A percentile compares a stretch with the other conserved stretches of the same genome.
Conservation (phyloP, 805 yeast genomes). For the Teunomyces cretensis region DNA sequence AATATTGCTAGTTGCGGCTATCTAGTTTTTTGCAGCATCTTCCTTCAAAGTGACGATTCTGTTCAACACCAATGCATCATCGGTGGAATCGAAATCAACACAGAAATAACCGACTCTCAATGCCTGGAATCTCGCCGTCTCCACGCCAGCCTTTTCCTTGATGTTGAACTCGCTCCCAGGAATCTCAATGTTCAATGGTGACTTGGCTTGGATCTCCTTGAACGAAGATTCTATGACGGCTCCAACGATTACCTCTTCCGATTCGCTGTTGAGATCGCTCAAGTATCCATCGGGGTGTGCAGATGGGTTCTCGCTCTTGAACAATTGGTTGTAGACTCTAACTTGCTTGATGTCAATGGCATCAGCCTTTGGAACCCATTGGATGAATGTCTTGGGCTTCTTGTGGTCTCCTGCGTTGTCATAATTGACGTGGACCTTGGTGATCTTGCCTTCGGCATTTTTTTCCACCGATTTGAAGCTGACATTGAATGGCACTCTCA, state of each 20-base stretch:
- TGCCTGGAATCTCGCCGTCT: slow-evolving; percentile 96
- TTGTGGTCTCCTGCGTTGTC: slow-evolving; percentile 58
- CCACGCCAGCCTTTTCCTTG: slow-evolving; percentile 62
- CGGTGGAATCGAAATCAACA: slow-evolving; percentile 73
- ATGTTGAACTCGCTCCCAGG: slow-evolving; percentile 66
- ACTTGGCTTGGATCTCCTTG: slow-evolving; percentile 58
- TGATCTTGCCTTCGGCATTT: slow-evolving; percentile 62
- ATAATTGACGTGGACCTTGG: slow-evolving; percentile 74
- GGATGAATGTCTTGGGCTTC: slow-evolving; percentile 95
- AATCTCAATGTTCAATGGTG: slow-evolving; percentile 73
- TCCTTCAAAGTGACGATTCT: slow-evolving; percentile 93
- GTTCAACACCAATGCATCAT: slow-evolving; percentile 69
- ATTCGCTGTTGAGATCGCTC: slow-evolving; percentile 76
- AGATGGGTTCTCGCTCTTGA: slow-evolving; percentile 87
- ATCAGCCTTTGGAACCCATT: slow-evolving; percentile 84
- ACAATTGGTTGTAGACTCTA: slow-evolving; percentile 82
- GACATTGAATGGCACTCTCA: slow-evolving; percentile 85
- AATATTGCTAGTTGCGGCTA: neutral
- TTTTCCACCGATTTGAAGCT: slow-evolving; percentile 67
- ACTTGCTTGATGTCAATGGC: slow-evolving; percentile 66
- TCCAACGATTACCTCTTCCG: slow-evolving; percentile 63
- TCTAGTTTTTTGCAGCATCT: slow-evolving; percentile 52
- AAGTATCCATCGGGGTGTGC: slow-evolving; percentile 86
- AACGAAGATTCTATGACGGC: slow-evolving; percentile 81
- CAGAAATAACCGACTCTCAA: slow-evolving; percentile 95